Percentiles rank a stretch among this genome's conserved stretches.
Evolutionary conservation across 768 basidiomycete species (phyloP).

Genomic region (Xerocomellus dryophilus): DNA sequence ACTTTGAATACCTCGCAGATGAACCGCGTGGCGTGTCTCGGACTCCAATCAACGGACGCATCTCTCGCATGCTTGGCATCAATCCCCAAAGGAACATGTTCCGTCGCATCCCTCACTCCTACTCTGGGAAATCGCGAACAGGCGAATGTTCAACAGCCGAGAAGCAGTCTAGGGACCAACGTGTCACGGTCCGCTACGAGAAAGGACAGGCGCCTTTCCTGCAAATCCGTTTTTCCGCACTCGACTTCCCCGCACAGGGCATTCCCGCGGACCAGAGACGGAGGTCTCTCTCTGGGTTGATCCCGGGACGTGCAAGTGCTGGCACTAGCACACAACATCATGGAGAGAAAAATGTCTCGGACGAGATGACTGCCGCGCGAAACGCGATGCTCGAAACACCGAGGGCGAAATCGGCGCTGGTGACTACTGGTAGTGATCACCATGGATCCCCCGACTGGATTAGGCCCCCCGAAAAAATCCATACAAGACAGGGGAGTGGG

Average conservation of each 20-base stretch:
- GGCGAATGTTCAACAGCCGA: constrained; percentile 1
- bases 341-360: constrained; percentile 1
- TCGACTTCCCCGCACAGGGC: constrained; percentile 40
- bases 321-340: background rate
- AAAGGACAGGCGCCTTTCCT: constrained; percentile 47
- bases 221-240: constrained; percentile 52
- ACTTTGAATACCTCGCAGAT: constrained; percentile 45
- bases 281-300: constrained; percentile 12
- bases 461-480: constrained; percentile 6
- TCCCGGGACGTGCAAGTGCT: background rate
- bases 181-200: constrained; percentile 50
- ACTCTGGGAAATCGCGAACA: constrained; percentile 13
- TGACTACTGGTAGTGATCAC: background rate
- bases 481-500: constrained; percentile 20
- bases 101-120: constrained; percentile 48
- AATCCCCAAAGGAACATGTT: constrained; percentile 54
- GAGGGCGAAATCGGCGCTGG: constrained; percentile 14
- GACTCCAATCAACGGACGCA: constrained; percentile 22
- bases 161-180: constrained; percentile 27
- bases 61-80: constrained; percentile 48
- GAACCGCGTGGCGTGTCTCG: constrained; percentile 34
- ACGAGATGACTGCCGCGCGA: constrained; percentile 9
- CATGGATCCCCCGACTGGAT: constrained; percentile 11
- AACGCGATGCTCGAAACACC: constrained; percentile 5
- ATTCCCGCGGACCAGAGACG: constrained; percentile 17